Base-by-base conservation (phyloP, 2,329 filamentous ascomycete species). In the Didymella pinodella region DNA sequence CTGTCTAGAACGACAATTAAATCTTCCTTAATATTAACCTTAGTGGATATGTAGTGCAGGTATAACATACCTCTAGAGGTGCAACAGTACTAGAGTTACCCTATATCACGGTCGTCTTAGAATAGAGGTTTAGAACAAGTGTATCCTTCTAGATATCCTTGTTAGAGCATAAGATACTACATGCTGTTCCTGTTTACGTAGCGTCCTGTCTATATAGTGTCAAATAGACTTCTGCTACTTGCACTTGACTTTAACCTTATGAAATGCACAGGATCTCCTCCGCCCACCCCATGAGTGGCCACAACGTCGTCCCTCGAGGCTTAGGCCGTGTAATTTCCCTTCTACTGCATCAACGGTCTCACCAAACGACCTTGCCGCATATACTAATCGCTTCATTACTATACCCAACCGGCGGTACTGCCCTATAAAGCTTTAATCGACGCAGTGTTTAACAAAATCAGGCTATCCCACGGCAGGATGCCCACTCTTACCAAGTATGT, bases 191-290 rank as follows among this genome's bases (percentile, higher is more conserved):
- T 28, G 22, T 44, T 44, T 25, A 44, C 22, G 41, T 44, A 25
- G 41, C 41, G 28, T 44, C 22, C 22, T 44, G n/a, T 44, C 41
- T 44, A 44, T 44, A 25, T 25, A 44, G 41, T 44, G 41, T 44
- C 28, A 44, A 20, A 28, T n/a, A n/a, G n/a, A n/a, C n/a, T n/a
- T n/a, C n/a, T n/a, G n/a, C n/a, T n/a, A n/a, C n/a, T n/a, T n/a
- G n/a, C n/a, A n/a, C n/a, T n/a, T n/a, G n/a, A n/a, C n/a, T n/a
- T n/a, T n/a, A n/a, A n/a, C n/a, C n/a, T n/a, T n/a, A n/a, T n/a
- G n/a, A n/a, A n/a, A n/a, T n/a, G n/a, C n/a, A n/a, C n/a, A n/a
- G n/a, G n/a, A n/a, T n/a, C n/a, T n/a, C n/a, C n/a, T n/a, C n/a
- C n/a, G n/a, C n/a, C n/a, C n/a, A n/a, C n/a, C n/a, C 22, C 22